These are phyloP conservation scores for Fusarium coicis DNA, from an alignment of 2,329 filamentous ascomycete genomes.

Conservation along the genomic window DNA sequence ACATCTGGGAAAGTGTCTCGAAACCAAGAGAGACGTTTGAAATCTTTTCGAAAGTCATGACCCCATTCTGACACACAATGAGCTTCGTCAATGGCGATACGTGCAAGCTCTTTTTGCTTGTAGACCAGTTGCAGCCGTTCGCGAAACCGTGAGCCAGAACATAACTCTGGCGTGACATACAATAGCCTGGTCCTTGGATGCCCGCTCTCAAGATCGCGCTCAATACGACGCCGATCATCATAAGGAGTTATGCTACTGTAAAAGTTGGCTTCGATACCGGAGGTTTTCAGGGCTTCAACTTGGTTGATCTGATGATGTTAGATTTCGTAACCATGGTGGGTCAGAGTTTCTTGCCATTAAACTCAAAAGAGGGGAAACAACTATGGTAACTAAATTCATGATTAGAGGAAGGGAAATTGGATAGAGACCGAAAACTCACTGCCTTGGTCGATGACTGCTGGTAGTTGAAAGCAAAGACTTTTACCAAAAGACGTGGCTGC, in stretches of 20 bases:
- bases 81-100: slow-evolving; percentile 92
- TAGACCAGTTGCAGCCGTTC: slow-evolving; percentile 78
- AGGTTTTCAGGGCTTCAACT: slow-evolving; percentile 79
- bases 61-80: slow-evolving; percentile 99
- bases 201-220: slow-evolving; percentile 85
- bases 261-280: slow-evolving; percentile 82
- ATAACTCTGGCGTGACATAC: slow-evolving; percentile 94
- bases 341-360: slow-evolving; percentile 73
- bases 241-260: slow-evolving; percentile 85
- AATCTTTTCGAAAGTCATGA: slow-evolving; percentile 94
- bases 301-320: slow-evolving; percentile 78
- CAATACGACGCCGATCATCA: slow-evolving; percentile 73
- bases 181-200: slow-evolving; percentile 86
- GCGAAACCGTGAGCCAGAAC: slow-evolving; percentile 81
- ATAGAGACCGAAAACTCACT: slow-evolving; percentile 65
- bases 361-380: slow-evolving; percentile 88
- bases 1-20: slow-evolving; percentile 83
- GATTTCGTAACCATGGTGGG: slow-evolving; percentile 1
- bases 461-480: slow-evolving; percentile 91
- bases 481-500: slow-evolving; percentile 93
- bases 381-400: slow-evolving; percentile 76
- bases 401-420: slow-evolving; percentile 21
- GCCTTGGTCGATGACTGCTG: slow-evolving; percentile 86
- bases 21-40: slow-evolving; percentile 89
- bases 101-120: slow-evolving; percentile 83